Conservation (phyloP, 129 eudicot genomes). For the Mikania micrantha region DNA sequence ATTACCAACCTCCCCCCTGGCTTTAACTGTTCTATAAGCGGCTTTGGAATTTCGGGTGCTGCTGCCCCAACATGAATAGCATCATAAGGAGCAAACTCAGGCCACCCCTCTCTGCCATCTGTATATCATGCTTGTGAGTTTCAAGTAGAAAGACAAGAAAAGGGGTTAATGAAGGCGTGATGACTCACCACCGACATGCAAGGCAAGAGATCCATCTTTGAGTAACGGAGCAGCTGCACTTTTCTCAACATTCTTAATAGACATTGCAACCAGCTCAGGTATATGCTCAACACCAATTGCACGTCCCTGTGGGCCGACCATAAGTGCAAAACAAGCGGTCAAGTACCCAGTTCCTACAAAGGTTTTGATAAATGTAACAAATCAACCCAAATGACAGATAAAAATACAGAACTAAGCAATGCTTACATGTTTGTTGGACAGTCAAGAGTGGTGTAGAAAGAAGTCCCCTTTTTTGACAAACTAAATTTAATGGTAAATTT, state of each 20-base stretch:
- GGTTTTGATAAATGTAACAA: background rate
- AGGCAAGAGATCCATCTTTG: conserved; percentile 61
- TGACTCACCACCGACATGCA: conserved; percentile 78
- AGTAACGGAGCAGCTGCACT: conserved; percentile 78
- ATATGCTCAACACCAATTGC: conserved; percentile 94
- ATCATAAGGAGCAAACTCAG: conserved; percentile 84
- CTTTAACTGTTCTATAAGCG: conserved; percentile 79
- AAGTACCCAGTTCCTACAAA: conserved; percentile 88
- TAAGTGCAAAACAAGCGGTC: conserved; percentile 91
- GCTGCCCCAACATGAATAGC: conserved; percentile 99
- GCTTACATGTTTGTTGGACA: no score
- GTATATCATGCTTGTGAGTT: conserved; percentile 3
- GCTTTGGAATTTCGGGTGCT: conserved; percentile 74
- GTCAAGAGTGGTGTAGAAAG: no score
- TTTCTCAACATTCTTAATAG: conserved; percentile 57
- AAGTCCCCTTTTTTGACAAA: no score
- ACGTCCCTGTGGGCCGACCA: conserved; percentile 91
- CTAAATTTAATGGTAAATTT: no score
- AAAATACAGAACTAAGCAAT: no score
- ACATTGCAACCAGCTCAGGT: conserved; percentile 65
- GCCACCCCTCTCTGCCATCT: conserved; percentile 97
- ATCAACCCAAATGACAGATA: background rate
- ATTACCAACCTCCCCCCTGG: conserved; percentile 96
- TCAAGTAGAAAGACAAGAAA: background rate
- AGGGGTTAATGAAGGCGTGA: background rate